A percentile compares a stretch with the other conserved stretches of the same genome.
phyloP scores from a whole-genome alignment of 805 yeast species.

The Suhomyces faveliae region DNA sequence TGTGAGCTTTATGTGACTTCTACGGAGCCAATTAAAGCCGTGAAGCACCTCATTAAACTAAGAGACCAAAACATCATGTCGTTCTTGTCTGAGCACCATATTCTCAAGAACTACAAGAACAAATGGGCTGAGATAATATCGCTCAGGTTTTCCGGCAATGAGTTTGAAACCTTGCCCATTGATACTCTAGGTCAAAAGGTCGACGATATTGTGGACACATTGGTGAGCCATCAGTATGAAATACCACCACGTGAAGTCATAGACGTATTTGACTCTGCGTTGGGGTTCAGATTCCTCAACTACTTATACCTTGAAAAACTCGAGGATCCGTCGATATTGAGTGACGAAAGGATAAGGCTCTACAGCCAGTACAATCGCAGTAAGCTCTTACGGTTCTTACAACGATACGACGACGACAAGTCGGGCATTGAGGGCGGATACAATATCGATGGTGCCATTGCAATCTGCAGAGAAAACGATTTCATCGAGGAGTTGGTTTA shows the following conservation, averaged over 20 bases:
- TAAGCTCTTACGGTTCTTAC: slow-evolving; percentile 59
- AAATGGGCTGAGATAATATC: slow-evolving; percentile 52
- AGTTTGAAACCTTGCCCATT: slow-evolving; percentile 41
- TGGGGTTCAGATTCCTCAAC: slow-evolving; percentile 45
- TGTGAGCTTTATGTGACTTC: slow-evolving; percentile 55
- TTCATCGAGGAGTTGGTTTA: slow-evolving; percentile 74
- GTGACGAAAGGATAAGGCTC: slow-evolving; percentile 63
- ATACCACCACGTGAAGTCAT: slow-evolving; percentile 55
- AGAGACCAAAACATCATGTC: slow-evolving; percentile 55
- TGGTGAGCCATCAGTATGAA: slow-evolving; percentile 66
- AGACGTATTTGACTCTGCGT: slow-evolving; percentile 34
- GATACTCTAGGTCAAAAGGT: slow-evolving; percentile 40
- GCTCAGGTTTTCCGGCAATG: slow-evolving; percentile 38
- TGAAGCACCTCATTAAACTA: slow-evolving; percentile 57
- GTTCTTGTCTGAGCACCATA: slow-evolving; percentile 60
- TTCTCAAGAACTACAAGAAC: slow-evolving; percentile 50
- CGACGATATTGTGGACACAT: slow-evolving; percentile 46
- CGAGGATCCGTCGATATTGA: slow-evolving; percentile 61
- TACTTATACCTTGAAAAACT: slow-evolving; percentile 66
- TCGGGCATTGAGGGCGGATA: slow-evolving; percentile 39
- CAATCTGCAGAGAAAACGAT: slow-evolving; percentile 53
- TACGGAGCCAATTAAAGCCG: slow-evolving; percentile 61
- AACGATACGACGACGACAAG: slow-evolving; percentile 32
- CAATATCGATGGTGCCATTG: slow-evolving; percentile 68
- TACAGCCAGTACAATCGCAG: slow-evolving; percentile 60